Evolutionary conservation across 495 filamentous ascomycete species (phyloP), one percentile per base, ranked within the genome.

Genomic region (Aspergillus affinis): DNA sequence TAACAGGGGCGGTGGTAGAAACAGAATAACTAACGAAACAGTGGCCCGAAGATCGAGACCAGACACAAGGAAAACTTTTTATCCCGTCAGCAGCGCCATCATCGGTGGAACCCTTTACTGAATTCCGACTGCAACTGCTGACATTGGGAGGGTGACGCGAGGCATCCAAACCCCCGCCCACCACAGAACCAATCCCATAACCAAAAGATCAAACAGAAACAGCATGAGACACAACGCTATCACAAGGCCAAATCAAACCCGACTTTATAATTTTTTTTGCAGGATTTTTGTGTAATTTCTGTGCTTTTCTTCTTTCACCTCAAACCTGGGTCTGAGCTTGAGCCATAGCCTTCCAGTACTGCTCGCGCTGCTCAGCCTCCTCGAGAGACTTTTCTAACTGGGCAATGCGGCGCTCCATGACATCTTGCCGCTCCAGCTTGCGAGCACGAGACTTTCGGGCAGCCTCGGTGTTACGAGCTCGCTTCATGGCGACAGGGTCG

Each of bases 391-490:
- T 73, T 68, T 83, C 71, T 3, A 86, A 67, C 51, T 80, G 72
- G 46, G 67, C 75, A 57, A 87, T 85, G 51, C 77, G 72, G 6
- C 61, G 66, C 67, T 86, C 81, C 60, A 95, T 78, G 45, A 81
- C 81, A 9, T 87, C 82, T 56, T 90, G 80, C 54, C 86, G 85
- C 65, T 86, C 78, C 8, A 90, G 78, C 75, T 94, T 93, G 64
- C 90, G 88, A 60, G 90, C 86, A 13, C 94, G 89, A 45, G 93
- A 97, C 74, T 97, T 97, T 48, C 94, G 90, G 61, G 94, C 94
- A 49, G 94, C 94, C 74, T 93, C 81, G 15, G 94, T 98, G 74
- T 98, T 98, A 58, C 93, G 88, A 36, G 93, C 93, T 62, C 94
- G 91, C 83, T 97, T 98, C 80, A 91, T 83, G 10, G 90, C 91